Evolutionary conservation across 2,329 filamentous ascomycete genomes (phyloP).

Genomic region (Gaeumannomyces sp.): DNA sequence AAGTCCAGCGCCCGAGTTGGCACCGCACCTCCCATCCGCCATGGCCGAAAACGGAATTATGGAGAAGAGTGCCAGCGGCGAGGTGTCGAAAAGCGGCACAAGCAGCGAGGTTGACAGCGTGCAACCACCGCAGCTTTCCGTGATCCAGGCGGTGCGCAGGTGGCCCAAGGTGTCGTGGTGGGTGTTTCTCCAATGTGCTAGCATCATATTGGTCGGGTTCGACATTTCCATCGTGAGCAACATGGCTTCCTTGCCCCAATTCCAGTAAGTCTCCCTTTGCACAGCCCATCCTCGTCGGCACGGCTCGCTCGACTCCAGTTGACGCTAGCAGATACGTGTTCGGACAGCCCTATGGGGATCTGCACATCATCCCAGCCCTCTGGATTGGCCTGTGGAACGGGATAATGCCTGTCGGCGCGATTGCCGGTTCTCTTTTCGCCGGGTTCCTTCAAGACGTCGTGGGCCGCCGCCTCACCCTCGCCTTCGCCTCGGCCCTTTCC

Average conservation of each 20-base stretch:
- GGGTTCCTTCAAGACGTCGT: not conserved
- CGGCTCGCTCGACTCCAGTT: not conserved
- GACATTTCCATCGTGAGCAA: constrained; percentile 6
- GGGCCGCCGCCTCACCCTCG: constrained; percentile 1
- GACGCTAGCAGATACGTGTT: not conserved
- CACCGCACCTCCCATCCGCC: not conserved
- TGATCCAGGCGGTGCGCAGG: constrained; percentile 2
- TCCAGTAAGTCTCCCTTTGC: not conserved
- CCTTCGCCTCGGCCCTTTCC: not conserved
- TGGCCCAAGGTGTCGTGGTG: constrained; percentile 2
- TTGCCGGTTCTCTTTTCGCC: not conserved
- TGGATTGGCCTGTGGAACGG: constrained; percentile 8
- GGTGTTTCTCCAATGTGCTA: not conserved
- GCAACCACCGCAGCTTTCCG: not conserved
- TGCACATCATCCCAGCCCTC: constrained; percentile 2
- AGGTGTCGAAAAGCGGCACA: not conserved
- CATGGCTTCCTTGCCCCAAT: not conserved
- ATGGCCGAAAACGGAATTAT: not conserved
- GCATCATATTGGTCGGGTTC: constrained; percentile 6
- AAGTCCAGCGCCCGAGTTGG: too few relatives aligned
- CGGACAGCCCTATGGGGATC: not conserved
- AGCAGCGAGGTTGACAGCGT: not conserved
- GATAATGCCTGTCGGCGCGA: not conserved
- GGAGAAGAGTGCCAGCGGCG: not conserved
- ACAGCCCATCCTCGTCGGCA: not conserved